These are phyloP conservation scores for Craterostigma plantagineum DNA, from an alignment of 257 asterid genomes.

Conservation along the genomic window DNA sequence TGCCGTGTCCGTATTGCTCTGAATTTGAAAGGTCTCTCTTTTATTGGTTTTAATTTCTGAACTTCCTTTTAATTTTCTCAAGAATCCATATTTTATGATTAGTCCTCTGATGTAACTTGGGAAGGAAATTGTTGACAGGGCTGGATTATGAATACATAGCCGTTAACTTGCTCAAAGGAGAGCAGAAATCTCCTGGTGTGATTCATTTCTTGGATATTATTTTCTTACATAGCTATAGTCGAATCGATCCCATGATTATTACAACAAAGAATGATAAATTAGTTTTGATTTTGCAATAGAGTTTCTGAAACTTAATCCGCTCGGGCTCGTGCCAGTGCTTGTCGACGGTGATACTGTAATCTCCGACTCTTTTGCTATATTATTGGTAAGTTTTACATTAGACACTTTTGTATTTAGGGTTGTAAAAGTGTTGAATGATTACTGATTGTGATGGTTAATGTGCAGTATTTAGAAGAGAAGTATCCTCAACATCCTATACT, in stretches of 20 bases:
- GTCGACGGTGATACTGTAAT: conserved; percentile 58
- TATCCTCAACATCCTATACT: conserved; percentile 72
- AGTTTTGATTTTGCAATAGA: conserved; percentile 13
- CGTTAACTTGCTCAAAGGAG: conserved; percentile 61
- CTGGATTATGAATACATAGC: conserved; percentile 59
- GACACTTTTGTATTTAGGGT: background rate
- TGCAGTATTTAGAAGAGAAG: conserved; percentile 83
- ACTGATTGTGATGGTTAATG: background rate
- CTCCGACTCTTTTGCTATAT: conserved; percentile 69
- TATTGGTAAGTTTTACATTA: conserved; percentile 39
- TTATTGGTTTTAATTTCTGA: background rate
- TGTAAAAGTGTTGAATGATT: too few relatives aligned
- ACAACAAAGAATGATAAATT: background rate
- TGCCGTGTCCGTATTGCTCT: conserved; percentile 69
- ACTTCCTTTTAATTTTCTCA: background rate
- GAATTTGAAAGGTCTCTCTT: conserved; percentile 36
- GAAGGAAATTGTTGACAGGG: conserved; percentile 15
- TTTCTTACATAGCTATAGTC: background rate
- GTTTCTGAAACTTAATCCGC: conserved; percentile 81
- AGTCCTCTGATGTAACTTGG: conserved; percentile 3
- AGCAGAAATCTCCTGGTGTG: conserved; percentile 54
- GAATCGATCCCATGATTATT: background rate
- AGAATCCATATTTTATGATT: conserved; percentile 1
- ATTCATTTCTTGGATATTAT: background rate
- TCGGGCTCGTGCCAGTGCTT: conserved; percentile 59